These are phyloP conservation scores for Daldinia loculata DNA, from an alignment of 495 filamentous ascomycete species.

Conservation along the genomic window DNA sequence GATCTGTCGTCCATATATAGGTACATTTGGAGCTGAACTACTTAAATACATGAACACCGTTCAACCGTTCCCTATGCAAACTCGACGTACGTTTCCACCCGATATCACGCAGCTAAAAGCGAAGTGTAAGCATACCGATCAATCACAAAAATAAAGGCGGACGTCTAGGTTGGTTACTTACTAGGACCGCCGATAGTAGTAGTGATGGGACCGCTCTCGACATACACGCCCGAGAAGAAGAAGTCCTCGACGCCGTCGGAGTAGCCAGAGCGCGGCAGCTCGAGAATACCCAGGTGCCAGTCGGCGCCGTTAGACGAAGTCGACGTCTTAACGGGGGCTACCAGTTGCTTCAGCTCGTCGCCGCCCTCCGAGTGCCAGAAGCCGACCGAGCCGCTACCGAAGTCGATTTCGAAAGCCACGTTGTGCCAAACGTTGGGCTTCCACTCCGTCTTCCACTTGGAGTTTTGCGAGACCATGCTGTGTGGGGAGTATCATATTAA, in stretches of 20 bases:
- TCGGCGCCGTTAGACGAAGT: conserved; percentile 74
- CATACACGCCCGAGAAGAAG: conserved; percentile 76
- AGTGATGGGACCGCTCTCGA: conserved; percentile 70
- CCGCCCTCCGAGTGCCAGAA: conserved; percentile 74
- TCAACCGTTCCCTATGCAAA: not conserved
- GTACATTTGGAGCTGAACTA: conserved; percentile 24
- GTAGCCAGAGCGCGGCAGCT: conserved; percentile 66
- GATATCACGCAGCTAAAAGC: conserved; percentile 17
- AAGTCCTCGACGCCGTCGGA: conserved; percentile 68
- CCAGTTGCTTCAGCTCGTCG: conserved; percentile 63
- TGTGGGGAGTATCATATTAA: conserved; percentile 4
- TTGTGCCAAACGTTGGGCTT: conserved; percentile 74
- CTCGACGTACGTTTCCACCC: not conserved
- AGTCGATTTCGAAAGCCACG: conserved; percentile 73
- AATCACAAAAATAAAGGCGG: not conserved
- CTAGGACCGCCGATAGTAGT: conserved; percentile 63
- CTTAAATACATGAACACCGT: not conserved
- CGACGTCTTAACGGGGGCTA: conserved; percentile 63
- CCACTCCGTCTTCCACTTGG: conserved; percentile 56
- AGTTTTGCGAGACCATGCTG: conserved; percentile 53
- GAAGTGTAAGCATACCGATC: not conserved
- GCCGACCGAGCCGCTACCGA: conserved; percentile 65
- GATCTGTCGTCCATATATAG: conserved; percentile 18
- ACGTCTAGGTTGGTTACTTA: conserved; percentile 1
- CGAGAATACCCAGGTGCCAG: conserved; percentile 78